phyloP scores from a whole-genome alignment of 2,329 filamentous ascomycete genomes.

The Ophiostoma novo-ulmi region DNA sequence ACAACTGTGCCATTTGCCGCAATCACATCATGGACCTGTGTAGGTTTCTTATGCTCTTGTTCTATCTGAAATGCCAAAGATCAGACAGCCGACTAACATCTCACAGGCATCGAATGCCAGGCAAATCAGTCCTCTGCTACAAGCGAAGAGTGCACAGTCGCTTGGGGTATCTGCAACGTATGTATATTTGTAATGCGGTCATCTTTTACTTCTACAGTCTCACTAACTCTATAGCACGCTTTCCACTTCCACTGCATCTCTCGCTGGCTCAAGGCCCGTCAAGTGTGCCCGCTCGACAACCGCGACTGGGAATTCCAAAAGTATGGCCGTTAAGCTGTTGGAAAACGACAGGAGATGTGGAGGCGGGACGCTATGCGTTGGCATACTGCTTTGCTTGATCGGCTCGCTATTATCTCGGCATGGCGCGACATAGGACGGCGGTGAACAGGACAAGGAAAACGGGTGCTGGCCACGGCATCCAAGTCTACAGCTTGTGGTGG shows the following conservation, averaged over 20 bases:
- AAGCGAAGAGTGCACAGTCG: slow-evolving; percentile 96
- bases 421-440: background rate
- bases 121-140: slow-evolving; percentile 97
- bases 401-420: background rate
- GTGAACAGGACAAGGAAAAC: background rate
- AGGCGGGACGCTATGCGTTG: background rate
- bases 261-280: slow-evolving; percentile 97
- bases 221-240: slow-evolving; percentile 62
- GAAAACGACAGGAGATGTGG: background rate
- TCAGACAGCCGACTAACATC: slow-evolving; percentile 12
- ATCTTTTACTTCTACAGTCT: background rate
- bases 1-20: slow-evolving; percentile 98
- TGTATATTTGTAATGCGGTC: slow-evolving; percentile 41
- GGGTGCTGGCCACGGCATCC: background rate
- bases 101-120: slow-evolving; percentile 90
- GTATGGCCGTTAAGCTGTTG: slow-evolving; percentile 62
- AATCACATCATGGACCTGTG: slow-evolving; percentile 99
- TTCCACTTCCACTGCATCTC: slow-evolving; percentile 99
- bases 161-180: slow-evolving; percentile 99
- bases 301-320: slow-evolving; percentile 99
- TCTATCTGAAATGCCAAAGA: background rate
- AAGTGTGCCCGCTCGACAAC: slow-evolving; percentile 96
- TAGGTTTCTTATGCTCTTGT: slow-evolving; percentile 39
- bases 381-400: background rate
- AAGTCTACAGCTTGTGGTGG: background rate